Evolutionary conservation across 768 basidiomycete genomes (phyloP).

Genomic region (Paxillus rubicundulus): DNA sequence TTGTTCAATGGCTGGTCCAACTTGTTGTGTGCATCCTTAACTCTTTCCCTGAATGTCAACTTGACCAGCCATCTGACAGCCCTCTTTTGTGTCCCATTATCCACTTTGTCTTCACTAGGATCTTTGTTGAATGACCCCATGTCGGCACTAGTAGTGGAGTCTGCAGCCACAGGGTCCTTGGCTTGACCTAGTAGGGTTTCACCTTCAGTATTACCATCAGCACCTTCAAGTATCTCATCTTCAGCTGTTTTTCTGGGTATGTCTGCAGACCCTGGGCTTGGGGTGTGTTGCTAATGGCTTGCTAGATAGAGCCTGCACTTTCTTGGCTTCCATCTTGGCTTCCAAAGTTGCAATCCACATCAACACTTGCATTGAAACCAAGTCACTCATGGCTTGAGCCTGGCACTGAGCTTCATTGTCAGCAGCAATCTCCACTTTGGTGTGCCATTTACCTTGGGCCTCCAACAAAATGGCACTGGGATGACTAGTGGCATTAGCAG

Average conservation of each 20-base stretch:
- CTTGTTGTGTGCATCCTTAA: no score
- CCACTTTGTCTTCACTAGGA: not conserved
- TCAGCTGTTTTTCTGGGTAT: not conserved
- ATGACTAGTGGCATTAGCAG: not conserved
- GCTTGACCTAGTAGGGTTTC: no score
- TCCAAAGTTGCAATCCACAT: not conserved
- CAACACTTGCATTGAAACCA: not conserved
- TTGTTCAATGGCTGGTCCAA: not conserved
- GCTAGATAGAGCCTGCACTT: not conserved
- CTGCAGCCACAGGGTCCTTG: not conserved
- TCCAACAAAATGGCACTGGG: not conserved
- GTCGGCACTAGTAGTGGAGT: no score
- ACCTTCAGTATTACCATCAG: not conserved
- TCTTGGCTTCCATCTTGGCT: not conserved
- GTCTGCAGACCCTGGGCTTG: not conserved
- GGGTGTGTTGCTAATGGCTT: not conserved
- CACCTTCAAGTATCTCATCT: not conserved
- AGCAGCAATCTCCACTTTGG: not conserved
- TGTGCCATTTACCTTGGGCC: not conserved
- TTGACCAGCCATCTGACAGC: not conserved
- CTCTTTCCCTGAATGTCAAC: not conserved
- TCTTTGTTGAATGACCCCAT: not conserved
- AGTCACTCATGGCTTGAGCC: not conserved
- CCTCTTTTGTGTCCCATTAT: not conserved
- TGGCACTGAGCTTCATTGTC: not conserved